Percentiles rank a stretch among this genome's conserved stretches.
Evolutionary conservation across 2,329 filamentous ascomycete genomes (phyloP).

Genomic region (Fusarium azukiicola): DNA sequence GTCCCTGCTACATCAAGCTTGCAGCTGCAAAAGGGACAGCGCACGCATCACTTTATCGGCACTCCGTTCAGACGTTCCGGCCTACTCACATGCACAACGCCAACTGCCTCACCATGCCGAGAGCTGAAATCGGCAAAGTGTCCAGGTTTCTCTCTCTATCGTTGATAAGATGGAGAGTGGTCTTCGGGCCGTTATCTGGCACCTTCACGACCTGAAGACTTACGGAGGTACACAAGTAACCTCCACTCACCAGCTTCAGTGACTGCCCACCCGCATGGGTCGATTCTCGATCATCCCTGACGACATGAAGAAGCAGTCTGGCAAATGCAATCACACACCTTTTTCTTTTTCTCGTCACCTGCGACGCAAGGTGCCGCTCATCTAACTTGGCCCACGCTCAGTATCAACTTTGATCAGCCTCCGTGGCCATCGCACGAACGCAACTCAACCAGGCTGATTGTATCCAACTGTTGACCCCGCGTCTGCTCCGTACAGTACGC

Average conservation of each 20-base stretch:
- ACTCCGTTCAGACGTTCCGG: constrained; percentile 12
- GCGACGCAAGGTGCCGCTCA: neutral
- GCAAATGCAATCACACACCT: neutral
- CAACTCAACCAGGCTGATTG: constrained; percentile 5
- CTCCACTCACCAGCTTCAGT: constrained; percentile 23
- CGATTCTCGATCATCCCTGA: constrained; percentile 4
- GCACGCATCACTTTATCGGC: constrained; percentile 12
- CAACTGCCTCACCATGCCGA: constrained; percentile 26
- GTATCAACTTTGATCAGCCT: neutral
- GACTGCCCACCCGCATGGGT: neutral
- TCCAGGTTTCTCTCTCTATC: neutral
- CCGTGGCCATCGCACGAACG: neutral
- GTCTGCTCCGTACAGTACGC: neutral
- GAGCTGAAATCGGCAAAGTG: constrained; percentile 31
- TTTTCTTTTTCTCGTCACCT: neutral
- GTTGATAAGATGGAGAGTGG: constrained; percentile 12
- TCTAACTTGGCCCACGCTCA: neutral
- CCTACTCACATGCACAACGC: constrained; percentile 24
- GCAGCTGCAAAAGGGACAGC: constrained; percentile 22
- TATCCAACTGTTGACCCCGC: constrained; percentile 5
- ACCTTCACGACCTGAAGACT: constrained; percentile 32
- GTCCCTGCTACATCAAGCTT: constrained; percentile 29
- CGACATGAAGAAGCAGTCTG: neutral
- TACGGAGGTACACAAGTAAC: constrained; percentile 14
- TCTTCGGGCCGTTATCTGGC: constrained; percentile 38